Conservation (phyloP, 345 rosid species). For the Raphanus sativus region DNA sequence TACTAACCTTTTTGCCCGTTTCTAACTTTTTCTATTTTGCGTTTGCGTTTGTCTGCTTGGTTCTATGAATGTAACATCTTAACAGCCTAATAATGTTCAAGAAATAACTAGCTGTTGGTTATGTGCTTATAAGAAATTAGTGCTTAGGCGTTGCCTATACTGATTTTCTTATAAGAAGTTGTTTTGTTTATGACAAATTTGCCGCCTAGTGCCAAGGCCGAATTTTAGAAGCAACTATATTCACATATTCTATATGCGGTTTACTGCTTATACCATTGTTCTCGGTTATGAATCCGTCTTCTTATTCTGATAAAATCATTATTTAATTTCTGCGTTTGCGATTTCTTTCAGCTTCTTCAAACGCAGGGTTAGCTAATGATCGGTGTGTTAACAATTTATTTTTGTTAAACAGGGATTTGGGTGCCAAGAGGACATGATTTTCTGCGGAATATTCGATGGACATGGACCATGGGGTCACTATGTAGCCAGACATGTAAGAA, state of each 20-base stretch:
- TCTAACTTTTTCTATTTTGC: background rate
- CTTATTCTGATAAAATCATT: background rate
- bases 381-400: background rate
- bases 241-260: background rate
- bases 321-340: background rate
- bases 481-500: conserved; percentile 76
- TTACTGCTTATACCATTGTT: background rate
- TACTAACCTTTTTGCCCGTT: background rate
- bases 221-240: background rate
- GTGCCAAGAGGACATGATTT: conserved; percentile 85
- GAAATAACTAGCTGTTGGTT: no score
- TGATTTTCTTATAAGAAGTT: no score
- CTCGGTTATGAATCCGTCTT: background rate
- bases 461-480: conserved; percentile 98
- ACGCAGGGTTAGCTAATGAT: background rate
- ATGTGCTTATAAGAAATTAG: no score
- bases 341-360: background rate
- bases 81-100: no score
- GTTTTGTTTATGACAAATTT: no score
- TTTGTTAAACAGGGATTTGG: conserved; percentile 65
- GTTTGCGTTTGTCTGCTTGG: conserved; percentile 2
- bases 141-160: no score
- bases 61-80: background rate
- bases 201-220: no score
- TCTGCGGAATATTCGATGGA: conserved; percentile 96